Evolutionary conservation across 371 early-diverging fungal genomes (phyloP).

Genomic region (Mucor circinelloides): DNA sequence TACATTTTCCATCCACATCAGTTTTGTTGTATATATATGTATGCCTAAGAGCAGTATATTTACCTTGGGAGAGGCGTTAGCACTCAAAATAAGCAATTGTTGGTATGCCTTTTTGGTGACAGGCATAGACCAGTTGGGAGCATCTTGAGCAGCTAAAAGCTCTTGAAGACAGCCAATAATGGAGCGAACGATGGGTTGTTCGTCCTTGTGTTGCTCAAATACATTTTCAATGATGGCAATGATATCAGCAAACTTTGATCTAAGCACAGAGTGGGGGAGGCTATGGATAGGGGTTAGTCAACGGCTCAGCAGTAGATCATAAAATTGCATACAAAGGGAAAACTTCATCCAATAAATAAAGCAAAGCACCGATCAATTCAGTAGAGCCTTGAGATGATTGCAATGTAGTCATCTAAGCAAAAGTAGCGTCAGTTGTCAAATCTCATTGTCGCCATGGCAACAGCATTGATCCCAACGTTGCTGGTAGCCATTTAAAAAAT

Average conservation of each 20-base stretch:
- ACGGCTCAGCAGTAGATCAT: background rate
- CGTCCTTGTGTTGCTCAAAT: constrained; percentile 62
- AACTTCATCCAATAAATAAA: constrained; percentile 82
- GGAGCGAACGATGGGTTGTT: constrained; percentile 78
- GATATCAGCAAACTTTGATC: constrained; percentile 67
- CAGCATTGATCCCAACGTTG: background rate
- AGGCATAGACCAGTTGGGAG: constrained; percentile 71
- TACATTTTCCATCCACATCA: background rate
- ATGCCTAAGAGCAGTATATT: background rate
- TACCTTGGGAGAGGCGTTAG: constrained; percentile 90
- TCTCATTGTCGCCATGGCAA: background rate
- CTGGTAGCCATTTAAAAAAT: background rate
- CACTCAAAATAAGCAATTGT: constrained; percentile 72
- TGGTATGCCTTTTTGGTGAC: constrained; percentile 71
- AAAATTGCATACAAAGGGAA: constrained; percentile 66
- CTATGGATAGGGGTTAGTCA: constrained; percentile 24
- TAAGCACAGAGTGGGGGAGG: constrained; percentile 62
- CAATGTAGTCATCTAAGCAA: constrained; percentile 71
- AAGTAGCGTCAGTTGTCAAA: background rate
- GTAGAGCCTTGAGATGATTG: constrained; percentile 45
- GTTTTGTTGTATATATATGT: background rate
- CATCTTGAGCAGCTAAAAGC: constrained; percentile 82
- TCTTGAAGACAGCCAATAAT: constrained; percentile 81
- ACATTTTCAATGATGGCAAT: constrained; percentile 57
- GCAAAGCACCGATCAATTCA: constrained; percentile 67